Base-by-base conservation (phyloP, 2,329 filamentous ascomycete species). In the Arthrobotrys iridis region DNA sequence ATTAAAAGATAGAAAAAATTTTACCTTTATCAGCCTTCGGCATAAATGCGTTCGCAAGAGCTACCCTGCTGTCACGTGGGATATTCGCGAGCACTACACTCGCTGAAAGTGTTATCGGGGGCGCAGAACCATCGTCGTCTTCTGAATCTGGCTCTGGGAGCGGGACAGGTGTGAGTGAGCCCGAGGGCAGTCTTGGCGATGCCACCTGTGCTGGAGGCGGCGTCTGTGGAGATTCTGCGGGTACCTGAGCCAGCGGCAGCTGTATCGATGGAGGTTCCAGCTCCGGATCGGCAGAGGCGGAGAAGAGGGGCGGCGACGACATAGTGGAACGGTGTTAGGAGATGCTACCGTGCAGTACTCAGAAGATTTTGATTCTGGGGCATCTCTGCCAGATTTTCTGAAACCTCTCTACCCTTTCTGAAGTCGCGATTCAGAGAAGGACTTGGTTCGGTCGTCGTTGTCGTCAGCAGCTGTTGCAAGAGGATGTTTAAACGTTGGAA, bases 91-190 rank as follows among this genome's bases (percentile, higher is more conserved):
- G 83, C 76, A 89, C 84, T 4, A 89, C 85, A 26, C 87, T 89
- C 20, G 87, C 87, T 1, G 86, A 86, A 83, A 89, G 87, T 13
- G 88, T 88, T 78, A 90, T 84, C 2, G 87, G 88, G 20, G 89
- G 82, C 4, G 85, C 84, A 2, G 84, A 83, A 72, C 84, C 82
- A 2, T 83, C 82, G 24, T 84, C 83, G 62, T 85, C 83, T 62
- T 75, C 71, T 26, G 57, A 63, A 37, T 75, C 71, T 3, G 63
- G 71, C 22, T 75, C 71, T 15, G 71, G 71, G 26, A 75, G 48
- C 2, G 71, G 63, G 7, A 30, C 63, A 3, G 71, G 71, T n/a
- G 46, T 64, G 13, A 52, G 48, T 11, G 71, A 75, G 24, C 45
- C 57, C 5, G 13, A 7, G 24, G 40, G 71, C 40, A 63, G 55